Percentiles rank a stretch among this genome's conserved stretches.
Conservation (phyloP, 805 yeast genomes). For the Starmerella apicola region DNA sequence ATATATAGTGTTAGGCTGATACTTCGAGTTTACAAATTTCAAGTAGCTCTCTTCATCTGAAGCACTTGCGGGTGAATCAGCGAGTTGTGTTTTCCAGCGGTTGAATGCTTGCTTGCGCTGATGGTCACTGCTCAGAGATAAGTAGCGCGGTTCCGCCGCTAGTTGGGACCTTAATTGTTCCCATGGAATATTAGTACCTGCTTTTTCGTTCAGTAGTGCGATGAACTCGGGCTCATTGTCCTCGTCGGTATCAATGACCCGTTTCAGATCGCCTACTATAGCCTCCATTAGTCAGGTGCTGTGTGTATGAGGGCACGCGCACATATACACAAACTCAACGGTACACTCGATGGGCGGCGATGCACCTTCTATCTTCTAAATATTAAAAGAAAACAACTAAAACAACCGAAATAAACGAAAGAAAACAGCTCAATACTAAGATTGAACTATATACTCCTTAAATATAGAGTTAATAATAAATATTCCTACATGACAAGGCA, state of each 20-base stretch:
- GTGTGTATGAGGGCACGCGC: too few species aligned
- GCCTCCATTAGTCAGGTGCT: neutral
- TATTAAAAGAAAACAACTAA: too few species aligned
- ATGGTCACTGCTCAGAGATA: neutral
- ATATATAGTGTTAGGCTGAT: neutral
- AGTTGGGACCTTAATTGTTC: neutral
- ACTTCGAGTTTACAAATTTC: neutral
- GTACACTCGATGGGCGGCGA: too few species aligned
- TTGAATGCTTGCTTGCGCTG: neutral
- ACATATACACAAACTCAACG: neutral
- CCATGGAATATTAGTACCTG: neutral
- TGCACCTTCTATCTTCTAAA: too few species aligned
- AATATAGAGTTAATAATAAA: neutral
- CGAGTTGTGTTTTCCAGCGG: neutral
- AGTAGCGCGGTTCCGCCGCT: neutral
- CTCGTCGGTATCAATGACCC: neutral
- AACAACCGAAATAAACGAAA: too few species aligned
- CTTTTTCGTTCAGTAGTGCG: neutral
- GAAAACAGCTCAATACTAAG: too few species aligned
- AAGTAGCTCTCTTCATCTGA: neutral
- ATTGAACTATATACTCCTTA: too few species aligned
- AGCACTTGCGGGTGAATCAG: too few species aligned
- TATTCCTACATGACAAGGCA: slow-evolving; percentile 17
- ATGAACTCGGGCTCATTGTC: neutral
- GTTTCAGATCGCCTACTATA: neutral